These are phyloP conservation scores for Skeletonema potamos DNA, from an alignment of 108 stramenopile species.

Conservation along the genomic window DNA sequence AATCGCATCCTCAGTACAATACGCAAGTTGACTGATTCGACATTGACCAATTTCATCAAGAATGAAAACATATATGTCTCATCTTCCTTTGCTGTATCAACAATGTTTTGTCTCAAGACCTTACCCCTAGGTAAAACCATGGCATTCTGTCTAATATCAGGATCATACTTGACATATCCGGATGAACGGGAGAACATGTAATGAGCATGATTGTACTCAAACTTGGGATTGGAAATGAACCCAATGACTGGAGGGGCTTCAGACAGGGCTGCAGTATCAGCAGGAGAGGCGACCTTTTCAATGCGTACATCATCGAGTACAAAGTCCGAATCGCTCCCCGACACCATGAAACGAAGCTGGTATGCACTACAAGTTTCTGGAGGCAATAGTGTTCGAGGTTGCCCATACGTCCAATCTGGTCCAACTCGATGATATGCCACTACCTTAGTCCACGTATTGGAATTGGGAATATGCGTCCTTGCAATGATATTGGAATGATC, in stretches of 20 bases:
- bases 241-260: background rate
- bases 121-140: conserved; percentile 18
- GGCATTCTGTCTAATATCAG: conserved; percentile 13
- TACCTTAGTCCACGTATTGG: conserved; percentile 24
- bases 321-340: conserved; percentile 14
- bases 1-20: conserved; percentile 24
- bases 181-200: conserved; percentile 9
- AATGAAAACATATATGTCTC: conserved; percentile 15
- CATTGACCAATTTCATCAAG: conserved; percentile 6
- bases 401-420: conserved; percentile 31
- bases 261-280: background rate
- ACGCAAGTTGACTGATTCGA: conserved; percentile 7
- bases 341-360: conserved; percentile 29
- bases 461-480: conserved; percentile 15
- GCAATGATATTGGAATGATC: conserved; percentile 36
- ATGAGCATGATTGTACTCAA: conserved; percentile 11
- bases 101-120: conserved; percentile 18
- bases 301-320: conserved; percentile 31
- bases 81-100: conserved; percentile 12
- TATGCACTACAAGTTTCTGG: conserved; percentile 28
- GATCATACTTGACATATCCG: conserved; percentile 1
- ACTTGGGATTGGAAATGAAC: conserved; percentile 34
- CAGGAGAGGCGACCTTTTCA: background rate
- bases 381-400: background rate
- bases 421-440: conserved; percentile 31